phyloP scores from a whole-genome alignment of 2,329 filamentous ascomycete species.

The Sporothrix humicola region DNA sequence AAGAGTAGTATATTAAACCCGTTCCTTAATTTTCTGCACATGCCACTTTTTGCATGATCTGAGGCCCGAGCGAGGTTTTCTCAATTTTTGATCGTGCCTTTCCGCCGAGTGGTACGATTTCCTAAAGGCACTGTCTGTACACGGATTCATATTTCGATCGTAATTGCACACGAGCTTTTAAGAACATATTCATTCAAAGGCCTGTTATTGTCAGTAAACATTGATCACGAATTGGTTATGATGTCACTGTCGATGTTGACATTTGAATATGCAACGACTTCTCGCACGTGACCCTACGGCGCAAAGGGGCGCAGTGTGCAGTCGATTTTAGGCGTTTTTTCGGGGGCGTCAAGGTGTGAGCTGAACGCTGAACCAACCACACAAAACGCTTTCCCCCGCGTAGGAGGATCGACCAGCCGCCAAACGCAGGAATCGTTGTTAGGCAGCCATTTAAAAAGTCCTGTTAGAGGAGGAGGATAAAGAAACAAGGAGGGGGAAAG shows the following conservation, averaged over 20 bases:
- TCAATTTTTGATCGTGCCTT: too few species aligned
- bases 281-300: neutral
- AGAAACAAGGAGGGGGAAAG: neutral
- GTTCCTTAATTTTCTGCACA: too few species aligned
- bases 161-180: too few species aligned
- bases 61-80: too few species aligned
- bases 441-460: slow-evolving; percentile 13
- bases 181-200: too few species aligned
- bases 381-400: neutral
- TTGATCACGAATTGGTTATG: neutral
- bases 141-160: too few species aligned
- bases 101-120: too few species aligned
- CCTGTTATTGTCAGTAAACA: too few species aligned
- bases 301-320: neutral
- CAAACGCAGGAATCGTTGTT: neutral
- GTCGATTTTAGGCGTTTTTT: neutral
- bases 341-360: neutral
- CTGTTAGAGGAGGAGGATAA: neutral
- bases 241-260: neutral
- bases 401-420: neutral
- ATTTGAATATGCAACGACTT: too few species aligned
- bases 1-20: too few species aligned
- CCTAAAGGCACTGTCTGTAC: too few species aligned
- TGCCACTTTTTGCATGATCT: too few species aligned
- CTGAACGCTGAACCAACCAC: neutral